Percentiles rank a stretch among this genome's conserved stretches.
These are phyloP conservation scores for Triglochin maritima DNA, from an alignment of 106 monocot genomes.

Conservation along the genomic window DNA sequence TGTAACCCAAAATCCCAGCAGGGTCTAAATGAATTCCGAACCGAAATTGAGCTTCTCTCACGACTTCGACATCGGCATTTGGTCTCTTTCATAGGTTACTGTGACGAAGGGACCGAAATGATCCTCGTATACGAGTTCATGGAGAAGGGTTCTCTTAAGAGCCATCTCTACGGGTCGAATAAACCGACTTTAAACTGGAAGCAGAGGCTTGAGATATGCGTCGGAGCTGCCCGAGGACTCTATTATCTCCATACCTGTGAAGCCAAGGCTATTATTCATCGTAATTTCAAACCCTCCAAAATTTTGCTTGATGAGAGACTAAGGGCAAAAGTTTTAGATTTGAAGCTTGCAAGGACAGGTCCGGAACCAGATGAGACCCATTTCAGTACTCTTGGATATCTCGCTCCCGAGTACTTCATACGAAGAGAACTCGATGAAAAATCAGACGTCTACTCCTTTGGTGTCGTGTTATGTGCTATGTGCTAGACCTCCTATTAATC, in stretches of 20 bases:
- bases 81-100: slow-evolving; percentile 24
- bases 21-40: slow-evolving; percentile 8
- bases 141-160: slow-evolving; percentile 15
- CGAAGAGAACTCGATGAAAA: not conserved
- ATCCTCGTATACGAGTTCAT: slow-evolving; percentile 26
- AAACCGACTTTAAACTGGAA: slow-evolving; percentile 11
- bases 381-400: not conserved
- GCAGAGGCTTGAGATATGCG: slow-evolving; percentile 18
- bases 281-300: slow-evolving; percentile 19
- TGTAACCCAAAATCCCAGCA: too few species aligned
- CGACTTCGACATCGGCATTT: slow-evolving; percentile 22
- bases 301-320: slow-evolving; percentile 8
- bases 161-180: slow-evolving; percentile 15
- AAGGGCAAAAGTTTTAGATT: slow-evolving; percentile 19
- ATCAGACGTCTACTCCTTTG: slow-evolving; percentile 6
- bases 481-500: too few species aligned
- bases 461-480: not conserved
- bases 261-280: slow-evolving; percentile 7
- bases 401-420: slow-evolving; percentile 3
- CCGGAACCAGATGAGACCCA: not conserved
- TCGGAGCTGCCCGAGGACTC: slow-evolving; percentile 14
- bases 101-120: slow-evolving; percentile 23
- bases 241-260: slow-evolving; percentile 16
- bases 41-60: slow-evolving; percentile 17
- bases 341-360: not conserved